Conservation (phyloP, 2,329 filamentous ascomycete species). For the Cordyceps cateniannulata region DNA sequence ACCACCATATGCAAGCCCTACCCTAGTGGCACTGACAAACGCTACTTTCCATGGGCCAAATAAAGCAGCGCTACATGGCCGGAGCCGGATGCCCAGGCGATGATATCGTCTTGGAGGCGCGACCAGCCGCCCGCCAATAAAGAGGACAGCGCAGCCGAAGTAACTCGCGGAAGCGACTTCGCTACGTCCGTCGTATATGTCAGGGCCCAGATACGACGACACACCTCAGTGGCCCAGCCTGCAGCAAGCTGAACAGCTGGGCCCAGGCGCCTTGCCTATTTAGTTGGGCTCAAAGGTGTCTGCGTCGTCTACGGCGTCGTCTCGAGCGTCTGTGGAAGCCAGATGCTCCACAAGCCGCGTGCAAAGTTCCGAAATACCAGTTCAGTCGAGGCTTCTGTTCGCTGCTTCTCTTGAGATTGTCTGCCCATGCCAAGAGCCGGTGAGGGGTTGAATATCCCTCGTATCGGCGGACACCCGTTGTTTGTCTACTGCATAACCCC, state of each 20-base stretch:
- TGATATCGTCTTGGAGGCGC: too few relatives aligned
- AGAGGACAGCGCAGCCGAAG: neutral
- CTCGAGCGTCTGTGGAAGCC: neutral
- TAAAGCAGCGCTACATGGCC: too few relatives aligned
- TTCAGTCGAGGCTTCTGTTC: neutral
- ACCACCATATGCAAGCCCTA: too few relatives aligned
- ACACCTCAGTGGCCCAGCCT: neutral
- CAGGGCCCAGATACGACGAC: neutral
- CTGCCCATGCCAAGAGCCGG: neutral
- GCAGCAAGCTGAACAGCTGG: slow-evolving; percentile 4
- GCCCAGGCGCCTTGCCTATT: neutral
- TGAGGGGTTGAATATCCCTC: neutral
- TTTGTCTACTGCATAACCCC: neutral
- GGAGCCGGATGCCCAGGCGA: too few relatives aligned
- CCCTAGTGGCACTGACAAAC: too few relatives aligned
- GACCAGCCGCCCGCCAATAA: too few relatives aligned
- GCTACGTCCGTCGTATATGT: neutral
- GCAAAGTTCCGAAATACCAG: neutral
- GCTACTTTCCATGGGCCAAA: too few relatives aligned
- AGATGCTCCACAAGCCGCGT: neutral
- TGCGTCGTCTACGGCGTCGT: neutral
- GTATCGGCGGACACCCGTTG: neutral
- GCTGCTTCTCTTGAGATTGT: neutral
- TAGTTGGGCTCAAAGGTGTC: neutral
- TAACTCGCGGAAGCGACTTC: neutral